Evolutionary conservation across 1,139 yeast genomes (phyloP).

Genomic region (Geotrichum carabidarum): DNA sequence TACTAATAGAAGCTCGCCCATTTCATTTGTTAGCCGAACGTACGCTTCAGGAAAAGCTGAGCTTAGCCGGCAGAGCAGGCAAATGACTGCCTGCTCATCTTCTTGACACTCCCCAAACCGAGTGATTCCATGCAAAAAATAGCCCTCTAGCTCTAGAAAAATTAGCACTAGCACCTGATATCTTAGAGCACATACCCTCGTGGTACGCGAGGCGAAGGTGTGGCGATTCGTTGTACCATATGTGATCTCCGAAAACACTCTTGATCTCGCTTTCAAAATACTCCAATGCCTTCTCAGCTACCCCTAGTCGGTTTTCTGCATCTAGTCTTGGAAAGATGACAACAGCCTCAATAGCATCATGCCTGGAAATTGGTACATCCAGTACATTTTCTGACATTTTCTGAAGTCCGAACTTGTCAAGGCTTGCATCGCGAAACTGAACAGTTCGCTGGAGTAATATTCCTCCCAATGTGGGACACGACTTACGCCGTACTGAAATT

Average conservation of each 20-base stretch:
- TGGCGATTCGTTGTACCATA: slow-evolving; percentile 12
- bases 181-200: not conserved
- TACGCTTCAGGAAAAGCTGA: slow-evolving; percentile 3
- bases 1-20: slow-evolving; percentile 18
- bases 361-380: slow-evolving; percentile 11
- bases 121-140: slow-evolving; percentile 18
- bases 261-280: not conserved
- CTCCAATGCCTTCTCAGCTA: not conserved
- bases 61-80: slow-evolving; percentile 4
- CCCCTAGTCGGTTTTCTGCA: not conserved
- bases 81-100: slow-evolving; percentile 9
- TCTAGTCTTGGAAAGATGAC: slow-evolving; percentile 6
- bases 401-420: not conserved
- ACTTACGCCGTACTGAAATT: too few relatives aligned
- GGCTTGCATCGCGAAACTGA: too few relatives aligned
- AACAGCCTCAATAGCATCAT: slow-evolving; percentile 12
- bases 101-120: slow-evolving; percentile 7
- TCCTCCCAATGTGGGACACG: too few relatives aligned
- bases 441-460: too few relatives aligned
- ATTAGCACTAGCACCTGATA: not conserved
- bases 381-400: slow-evolving; percentile 4
- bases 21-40: slow-evolving; percentile 8
- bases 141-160: slow-evolving; percentile 4
- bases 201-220: slow-evolving; percentile 6
- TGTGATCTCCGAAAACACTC: not conserved